Evolutionary conservation across 1,139 yeast species (phyloP).

Genomic region (Geotrichum histeridarum): DNA sequence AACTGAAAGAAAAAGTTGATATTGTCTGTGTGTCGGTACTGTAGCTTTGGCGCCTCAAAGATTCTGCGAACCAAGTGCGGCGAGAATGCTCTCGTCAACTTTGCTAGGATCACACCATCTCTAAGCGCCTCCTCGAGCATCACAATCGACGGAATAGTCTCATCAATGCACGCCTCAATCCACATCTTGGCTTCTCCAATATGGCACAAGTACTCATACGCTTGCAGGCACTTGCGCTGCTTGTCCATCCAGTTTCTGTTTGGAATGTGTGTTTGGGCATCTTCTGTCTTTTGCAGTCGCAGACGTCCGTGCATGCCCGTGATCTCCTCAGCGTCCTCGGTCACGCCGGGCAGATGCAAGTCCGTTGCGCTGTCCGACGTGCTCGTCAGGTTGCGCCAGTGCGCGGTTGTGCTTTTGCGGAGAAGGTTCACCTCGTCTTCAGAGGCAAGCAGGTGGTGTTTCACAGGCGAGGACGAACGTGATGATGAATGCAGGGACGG

Average conservation of each 20-base stretch:
- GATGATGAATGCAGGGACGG: slow-evolving; percentile 1
- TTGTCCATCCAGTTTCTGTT: slow-evolving; percentile 42
- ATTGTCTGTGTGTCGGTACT: slow-evolving; percentile 89
- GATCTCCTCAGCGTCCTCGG: slow-evolving; percentile 37
- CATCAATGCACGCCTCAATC: slow-evolving; percentile 58
- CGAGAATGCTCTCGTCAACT: slow-evolving; percentile 64
- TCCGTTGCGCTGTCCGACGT: slow-evolving; percentile 13
- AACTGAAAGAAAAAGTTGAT: slow-evolving; percentile 79
- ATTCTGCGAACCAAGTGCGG: slow-evolving; percentile 59
- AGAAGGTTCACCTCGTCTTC: slow-evolving; percentile 17
- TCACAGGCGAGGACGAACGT: slow-evolving; percentile 12
- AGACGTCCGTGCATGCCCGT: slow-evolving; percentile 38
- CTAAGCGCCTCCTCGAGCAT: slow-evolving; percentile 62
- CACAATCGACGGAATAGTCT: slow-evolving; percentile 48
- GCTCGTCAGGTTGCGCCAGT: slow-evolving; percentile 16
- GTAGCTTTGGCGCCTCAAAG: slow-evolving; percentile 57
- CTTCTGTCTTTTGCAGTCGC: slow-evolving; percentile 35
- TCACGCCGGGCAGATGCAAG: slow-evolving; percentile 26
- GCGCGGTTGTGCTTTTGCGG: slow-evolving; percentile 16
- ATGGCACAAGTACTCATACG: slow-evolving; percentile 83
- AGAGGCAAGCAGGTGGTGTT: slow-evolving; percentile 14
- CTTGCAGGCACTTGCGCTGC: slow-evolving; percentile 44
- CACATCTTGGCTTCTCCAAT: slow-evolving; percentile 79
- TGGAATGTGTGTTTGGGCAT: slow-evolving; percentile 28
- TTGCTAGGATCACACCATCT: slow-evolving; percentile 83